These are phyloP conservation scores for Curvularia spicifera DNA, from an alignment of 2,329 filamentous ascomycete species.

Conservation along the genomic window DNA sequence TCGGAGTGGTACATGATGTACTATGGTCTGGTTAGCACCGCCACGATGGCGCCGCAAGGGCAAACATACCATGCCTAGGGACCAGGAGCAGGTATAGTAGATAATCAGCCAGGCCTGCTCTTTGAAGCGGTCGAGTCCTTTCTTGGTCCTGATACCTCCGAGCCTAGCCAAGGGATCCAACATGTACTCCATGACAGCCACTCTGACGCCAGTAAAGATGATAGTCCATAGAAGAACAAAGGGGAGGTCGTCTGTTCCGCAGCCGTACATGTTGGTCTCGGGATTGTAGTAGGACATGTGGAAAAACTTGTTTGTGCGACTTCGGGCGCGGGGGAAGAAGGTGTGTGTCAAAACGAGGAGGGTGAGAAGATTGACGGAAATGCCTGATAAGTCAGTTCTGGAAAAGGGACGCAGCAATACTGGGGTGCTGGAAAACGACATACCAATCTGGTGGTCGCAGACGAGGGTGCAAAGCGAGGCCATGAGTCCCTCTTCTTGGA, in stretches of 20 bases:
- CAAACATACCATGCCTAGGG: constrained; percentile 73
- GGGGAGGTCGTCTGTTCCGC: constrained; percentile 80
- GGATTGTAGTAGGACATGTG: constrained; percentile 82
- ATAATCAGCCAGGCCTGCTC: constrained; percentile 92
- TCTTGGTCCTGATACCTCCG: constrained; percentile 75
- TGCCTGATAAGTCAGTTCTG: constrained; percentile 59
- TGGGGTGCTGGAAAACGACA: constrained; percentile 36
- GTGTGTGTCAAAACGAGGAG: constrained; percentile 82
- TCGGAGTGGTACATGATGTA: constrained; percentile 80
- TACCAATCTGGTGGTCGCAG: constrained; percentile 82
- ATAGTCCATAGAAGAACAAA: constrained; percentile 80
- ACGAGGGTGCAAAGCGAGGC: constrained; percentile 71
- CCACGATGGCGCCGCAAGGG: constrained; percentile 21
- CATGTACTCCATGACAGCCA: constrained; percentile 84
- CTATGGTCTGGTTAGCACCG: constrained; percentile 54
- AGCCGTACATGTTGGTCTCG: constrained; percentile 70
- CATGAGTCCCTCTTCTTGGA: constrained; percentile 67
- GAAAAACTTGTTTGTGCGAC: constrained; percentile 86
- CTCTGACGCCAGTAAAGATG: constrained; percentile 85
- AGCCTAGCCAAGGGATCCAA: constrained; percentile 77
- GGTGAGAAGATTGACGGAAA: constrained; percentile 84
- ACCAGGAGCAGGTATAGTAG: constrained; percentile 84
- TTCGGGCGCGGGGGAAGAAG: constrained; percentile 79
- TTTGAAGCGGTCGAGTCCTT: constrained; percentile 81
- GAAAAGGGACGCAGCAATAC: neutral